A percentile compares a stretch with the other conserved stretches of the same genome.
These are phyloP conservation scores for Cytospora schulzeri DNA, from an alignment of 2,329 filamentous ascomycete species.

Conservation along the genomic window DNA sequence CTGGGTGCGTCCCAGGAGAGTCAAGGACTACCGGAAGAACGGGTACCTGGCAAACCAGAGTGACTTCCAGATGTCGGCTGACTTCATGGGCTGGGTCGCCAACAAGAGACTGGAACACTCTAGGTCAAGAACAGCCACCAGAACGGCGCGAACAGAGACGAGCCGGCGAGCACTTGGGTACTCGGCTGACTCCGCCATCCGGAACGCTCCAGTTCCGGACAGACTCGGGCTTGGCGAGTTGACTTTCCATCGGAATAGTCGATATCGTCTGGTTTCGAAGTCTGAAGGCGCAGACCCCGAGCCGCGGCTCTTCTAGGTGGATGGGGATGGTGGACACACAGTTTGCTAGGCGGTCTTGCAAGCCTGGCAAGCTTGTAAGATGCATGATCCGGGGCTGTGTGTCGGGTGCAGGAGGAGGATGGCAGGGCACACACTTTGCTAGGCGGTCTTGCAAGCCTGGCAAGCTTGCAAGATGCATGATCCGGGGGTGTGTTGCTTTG, in stretches of 20 bases:
- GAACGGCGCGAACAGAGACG: not conserved
- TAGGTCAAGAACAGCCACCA: not conserved
- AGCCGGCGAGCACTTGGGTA: not conserved
- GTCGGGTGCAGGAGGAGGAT: not conserved
- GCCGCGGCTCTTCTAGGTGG: not conserved
- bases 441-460: not conserved
- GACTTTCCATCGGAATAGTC: not conserved
- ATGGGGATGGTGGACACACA: not conserved
- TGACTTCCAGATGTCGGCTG: slow-evolving; percentile 2
- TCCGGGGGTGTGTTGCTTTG: not conserved
- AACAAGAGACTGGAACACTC: not conserved
- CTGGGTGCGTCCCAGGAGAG: slow-evolving; percentile 1
- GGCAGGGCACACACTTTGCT: not conserved
- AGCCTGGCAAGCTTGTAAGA: not conserved
- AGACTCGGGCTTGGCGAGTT: not conserved
- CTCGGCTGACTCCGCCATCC: not conserved
- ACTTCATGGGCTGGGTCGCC: not conserved
- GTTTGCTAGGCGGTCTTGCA: not conserved
- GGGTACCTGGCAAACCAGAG: not conserved
- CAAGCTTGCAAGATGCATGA: not conserved
- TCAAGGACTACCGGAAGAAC: not conserved
- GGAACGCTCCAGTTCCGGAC: not conserved
- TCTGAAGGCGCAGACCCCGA: not conserved
- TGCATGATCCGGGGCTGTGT: not conserved
- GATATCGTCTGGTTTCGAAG: not conserved